Evolutionary conservation across 441 rosid genomes (phyloP).

Genomic region (Brassica balearica): DNA sequence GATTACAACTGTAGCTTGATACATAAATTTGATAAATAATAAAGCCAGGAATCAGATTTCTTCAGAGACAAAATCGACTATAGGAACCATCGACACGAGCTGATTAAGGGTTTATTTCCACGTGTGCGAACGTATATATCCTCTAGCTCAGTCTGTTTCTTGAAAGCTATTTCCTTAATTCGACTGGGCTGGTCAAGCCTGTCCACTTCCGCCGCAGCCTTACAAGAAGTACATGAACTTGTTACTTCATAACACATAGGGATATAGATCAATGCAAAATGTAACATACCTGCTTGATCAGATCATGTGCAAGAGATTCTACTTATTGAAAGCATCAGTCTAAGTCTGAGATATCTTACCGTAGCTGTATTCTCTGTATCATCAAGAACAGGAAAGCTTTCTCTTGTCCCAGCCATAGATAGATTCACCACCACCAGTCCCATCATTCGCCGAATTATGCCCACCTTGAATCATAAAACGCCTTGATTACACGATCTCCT

Average conservation of each 20-base stretch:
- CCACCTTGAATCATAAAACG: neutral
- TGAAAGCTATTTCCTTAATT: constrained; percentile 96
- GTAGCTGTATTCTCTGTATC: constrained; percentile 68
- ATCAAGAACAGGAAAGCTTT: constrained; percentile 82
- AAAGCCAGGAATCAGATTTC: no score
- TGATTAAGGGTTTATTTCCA: constrained; percentile 79
- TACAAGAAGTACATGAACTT: constrained; percentile 25
- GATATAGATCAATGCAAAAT: constrained; percentile 4
- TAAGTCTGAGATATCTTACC: no score
- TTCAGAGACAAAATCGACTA: neutral
- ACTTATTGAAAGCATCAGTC: no score
- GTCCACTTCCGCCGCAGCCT: constrained; percentile 93
- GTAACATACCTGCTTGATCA: constrained; percentile 82
- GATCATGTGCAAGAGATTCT: constrained; percentile 71
- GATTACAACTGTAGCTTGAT: neutral
- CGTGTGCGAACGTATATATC: constrained; percentile 75
- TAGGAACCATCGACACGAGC: constrained; percentile 58
- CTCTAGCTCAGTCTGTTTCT: constrained; percentile 89
- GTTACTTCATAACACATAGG: neutral
- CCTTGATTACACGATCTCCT: neutral
- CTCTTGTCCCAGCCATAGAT: constrained; percentile 58
- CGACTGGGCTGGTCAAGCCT: constrained; percentile 94
- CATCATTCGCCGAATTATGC: neutral
- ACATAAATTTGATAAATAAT: no score
- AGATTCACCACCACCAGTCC: constrained; percentile 31